Conservation (phyloP, 1,139 yeast genomes). For the Yamadazyma atlantica region DNA sequence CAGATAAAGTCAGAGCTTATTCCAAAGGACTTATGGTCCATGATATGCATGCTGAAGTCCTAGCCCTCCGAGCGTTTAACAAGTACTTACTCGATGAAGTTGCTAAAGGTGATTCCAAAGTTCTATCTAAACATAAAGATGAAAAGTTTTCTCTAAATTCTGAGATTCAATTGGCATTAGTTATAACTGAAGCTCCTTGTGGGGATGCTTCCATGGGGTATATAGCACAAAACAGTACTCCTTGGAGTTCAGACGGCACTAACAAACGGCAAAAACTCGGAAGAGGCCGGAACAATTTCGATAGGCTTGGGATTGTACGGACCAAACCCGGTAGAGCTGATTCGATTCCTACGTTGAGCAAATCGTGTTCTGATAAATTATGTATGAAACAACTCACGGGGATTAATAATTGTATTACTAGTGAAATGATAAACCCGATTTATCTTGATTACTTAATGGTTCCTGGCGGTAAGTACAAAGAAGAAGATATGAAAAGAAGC, state of each 20-base stretch:
- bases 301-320: constrained; percentile 62
- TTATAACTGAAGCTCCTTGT: constrained; percentile 83
- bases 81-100: constrained; percentile 34
- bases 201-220: constrained; percentile 78
- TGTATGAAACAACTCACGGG: constrained; percentile 66
- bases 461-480: constrained; percentile 33
- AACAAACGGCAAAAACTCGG: constrained; percentile 7
- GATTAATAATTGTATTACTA: constrained; percentile 50
- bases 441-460: constrained; percentile 57
- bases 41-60: constrained; percentile 87
- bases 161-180: constrained; percentile 51
- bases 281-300: constrained; percentile 69
- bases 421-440: constrained; percentile 38
- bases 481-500: constrained; percentile 50
- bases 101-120: constrained; percentile 5
- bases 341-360: constrained; percentile 66
- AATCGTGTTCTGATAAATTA: constrained; percentile 87
- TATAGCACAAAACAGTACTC: constrained; percentile 17
- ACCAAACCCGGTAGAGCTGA: constrained; percentile 92
- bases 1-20: constrained; percentile 45
- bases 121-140: constrained; percentile 9
- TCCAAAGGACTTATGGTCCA: constrained; percentile 67
- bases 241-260: constrained; percentile 10
- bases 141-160: constrained; percentile 27
- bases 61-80: constrained; percentile 71